Evolutionary conservation across 2,329 filamentous ascomycete species (phyloP).

Genomic region (Cladosporium sp.): DNA sequence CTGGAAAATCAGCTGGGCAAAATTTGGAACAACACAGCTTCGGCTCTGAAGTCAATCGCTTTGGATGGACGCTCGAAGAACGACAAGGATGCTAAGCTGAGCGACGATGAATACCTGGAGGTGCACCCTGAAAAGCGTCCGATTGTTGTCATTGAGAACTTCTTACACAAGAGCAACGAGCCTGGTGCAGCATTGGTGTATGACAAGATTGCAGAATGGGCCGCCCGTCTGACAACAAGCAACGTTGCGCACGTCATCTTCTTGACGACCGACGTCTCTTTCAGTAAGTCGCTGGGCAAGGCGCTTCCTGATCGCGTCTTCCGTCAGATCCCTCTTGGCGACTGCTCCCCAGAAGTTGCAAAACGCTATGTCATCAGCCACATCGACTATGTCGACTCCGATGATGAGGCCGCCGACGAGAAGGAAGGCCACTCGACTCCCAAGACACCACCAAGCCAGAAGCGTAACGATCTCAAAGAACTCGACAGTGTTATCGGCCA

Average conservation of each 20-base stretch:
- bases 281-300: slow-evolving; percentile 80
- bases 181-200: slow-evolving; percentile 41
- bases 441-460: slow-evolving; percentile 44
- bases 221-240: slow-evolving; percentile 75
- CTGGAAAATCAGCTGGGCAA: slow-evolving; percentile 84
- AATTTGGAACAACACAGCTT: slow-evolving; percentile 79
- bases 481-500: slow-evolving; percentile 77
- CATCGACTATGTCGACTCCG: slow-evolving; percentile 49
- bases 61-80: slow-evolving; percentile 65
- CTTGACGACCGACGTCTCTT: slow-evolving; percentile 83
- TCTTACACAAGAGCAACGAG: slow-evolving; percentile 67
- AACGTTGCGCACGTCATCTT: slow-evolving; percentile 95
- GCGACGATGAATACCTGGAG: slow-evolving; percentile 84
- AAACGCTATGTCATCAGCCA: slow-evolving; percentile 88
- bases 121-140: slow-evolving; percentile 79
- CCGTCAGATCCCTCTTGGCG: slow-evolving; percentile 77
- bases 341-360: slow-evolving; percentile 77
- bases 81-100: slow-evolving; percentile 68
- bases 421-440: slow-evolving; percentile 38
- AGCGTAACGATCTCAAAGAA: slow-evolving; percentile 58
- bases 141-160: slow-evolving; percentile 88
- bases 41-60: slow-evolving; percentile 73
- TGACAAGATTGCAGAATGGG: slow-evolving; percentile 70
- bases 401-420: slow-evolving; percentile 30
- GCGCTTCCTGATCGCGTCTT: slow-evolving; percentile 89